phyloP scores from a whole-genome alignment of 805 yeast genomes.

The Blastobotrys parvus region DNA sequence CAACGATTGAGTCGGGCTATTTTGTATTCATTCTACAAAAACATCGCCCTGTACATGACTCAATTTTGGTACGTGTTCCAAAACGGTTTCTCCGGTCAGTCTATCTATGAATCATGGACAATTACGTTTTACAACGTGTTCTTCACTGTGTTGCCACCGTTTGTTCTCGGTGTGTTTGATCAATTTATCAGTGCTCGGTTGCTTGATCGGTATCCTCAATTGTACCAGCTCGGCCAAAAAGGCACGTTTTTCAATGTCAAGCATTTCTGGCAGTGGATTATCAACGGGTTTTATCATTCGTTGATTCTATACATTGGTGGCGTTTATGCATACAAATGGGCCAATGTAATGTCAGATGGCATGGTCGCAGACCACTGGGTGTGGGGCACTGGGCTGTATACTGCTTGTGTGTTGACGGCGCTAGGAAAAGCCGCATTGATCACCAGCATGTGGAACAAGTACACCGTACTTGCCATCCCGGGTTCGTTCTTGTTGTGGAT shows the following conservation, averaged over 20 bases:
- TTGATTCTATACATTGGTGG: constrained; percentile 73
- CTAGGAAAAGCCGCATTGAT: constrained; percentile 92
- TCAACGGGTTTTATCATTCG: constrained; percentile 92
- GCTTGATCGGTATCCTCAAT: constrained; percentile 83
- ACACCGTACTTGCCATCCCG: constrained; percentile 84
- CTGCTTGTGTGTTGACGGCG: constrained; percentile 80
- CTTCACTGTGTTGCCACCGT: constrained; percentile 92
- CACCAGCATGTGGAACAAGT: constrained; percentile 91
- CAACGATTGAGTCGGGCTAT: constrained; percentile 91
- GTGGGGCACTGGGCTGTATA: constrained; percentile 86
- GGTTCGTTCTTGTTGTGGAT: constrained; percentile 87
- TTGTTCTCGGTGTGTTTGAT: constrained; percentile 92
- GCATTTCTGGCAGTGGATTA: constrained; percentile 96
- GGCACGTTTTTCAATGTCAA: constrained; percentile 83
- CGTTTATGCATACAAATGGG: constrained; percentile 56
- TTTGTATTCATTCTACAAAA: constrained; percentile 90
- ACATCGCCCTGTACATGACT: constrained; percentile 91
- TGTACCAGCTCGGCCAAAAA: constrained; percentile 83
- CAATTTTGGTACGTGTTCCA: constrained; percentile 96
- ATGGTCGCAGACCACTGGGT: constrained; percentile 80
- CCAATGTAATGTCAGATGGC: constrained; percentile 58
- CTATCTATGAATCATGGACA: constrained; percentile 96
- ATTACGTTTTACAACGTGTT: constrained; percentile 91
- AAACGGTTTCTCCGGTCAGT: constrained; percentile 91
- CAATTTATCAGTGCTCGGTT: constrained; percentile 89